Conservation (phyloP, 441 rosid species). For the Croton setiger region DNA sequence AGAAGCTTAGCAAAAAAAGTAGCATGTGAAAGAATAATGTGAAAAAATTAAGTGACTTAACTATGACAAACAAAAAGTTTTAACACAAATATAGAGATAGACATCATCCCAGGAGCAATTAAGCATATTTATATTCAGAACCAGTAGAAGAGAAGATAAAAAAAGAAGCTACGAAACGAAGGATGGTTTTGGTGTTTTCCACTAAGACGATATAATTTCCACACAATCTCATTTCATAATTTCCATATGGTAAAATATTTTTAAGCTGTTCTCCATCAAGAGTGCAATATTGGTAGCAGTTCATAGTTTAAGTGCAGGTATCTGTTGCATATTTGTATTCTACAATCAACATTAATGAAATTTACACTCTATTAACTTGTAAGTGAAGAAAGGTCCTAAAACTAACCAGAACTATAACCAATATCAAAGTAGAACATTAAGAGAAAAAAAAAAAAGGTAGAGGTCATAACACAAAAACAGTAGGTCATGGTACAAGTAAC, state of each 20-base stretch:
- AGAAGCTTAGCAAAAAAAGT: neutral
- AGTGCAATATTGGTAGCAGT: neutral
- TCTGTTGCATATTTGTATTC: neutral
- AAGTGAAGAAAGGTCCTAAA: neutral
- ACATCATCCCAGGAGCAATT: neutral
- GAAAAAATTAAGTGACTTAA: neutral
- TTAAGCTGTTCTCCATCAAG: neutral
- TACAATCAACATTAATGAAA: neutral
- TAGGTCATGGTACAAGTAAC: conserved; percentile 15
- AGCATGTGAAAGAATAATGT: neutral
- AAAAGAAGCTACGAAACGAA: neutral
- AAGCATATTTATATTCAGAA: neutral
- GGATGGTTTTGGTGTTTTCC: neutral
- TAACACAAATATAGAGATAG: neutral
- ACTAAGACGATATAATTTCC: neutral
- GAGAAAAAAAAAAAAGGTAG: neutral
- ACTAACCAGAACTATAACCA: neutral
- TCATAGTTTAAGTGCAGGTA: neutral
- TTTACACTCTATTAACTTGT: neutral
- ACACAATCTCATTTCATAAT: neutral
- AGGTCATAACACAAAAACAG: conserved; percentile 11
- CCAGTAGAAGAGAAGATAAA: neutral
- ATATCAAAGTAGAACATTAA: neutral
- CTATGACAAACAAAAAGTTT: neutral
- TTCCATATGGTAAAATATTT: neutral